Conservation (phyloP, 371 early-diverging fungal species). For the Mortierella sp. region DNA sequence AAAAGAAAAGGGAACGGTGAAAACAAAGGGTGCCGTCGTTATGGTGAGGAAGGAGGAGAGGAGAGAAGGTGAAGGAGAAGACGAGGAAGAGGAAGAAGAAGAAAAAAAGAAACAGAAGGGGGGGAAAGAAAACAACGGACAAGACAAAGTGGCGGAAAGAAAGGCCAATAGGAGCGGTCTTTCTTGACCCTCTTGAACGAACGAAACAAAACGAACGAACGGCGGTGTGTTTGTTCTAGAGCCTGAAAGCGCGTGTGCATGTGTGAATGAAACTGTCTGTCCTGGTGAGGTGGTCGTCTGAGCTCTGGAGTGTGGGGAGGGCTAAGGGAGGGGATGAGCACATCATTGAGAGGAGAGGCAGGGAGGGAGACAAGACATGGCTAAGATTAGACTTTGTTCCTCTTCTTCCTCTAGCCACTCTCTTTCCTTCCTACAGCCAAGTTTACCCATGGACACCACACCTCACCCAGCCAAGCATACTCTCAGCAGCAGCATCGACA, state of each 20-base stretch:
- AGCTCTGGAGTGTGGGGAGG: too few species aligned
- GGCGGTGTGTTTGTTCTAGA: too few species aligned
- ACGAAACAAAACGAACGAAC: too few species aligned
- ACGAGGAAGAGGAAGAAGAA: too few species aligned
- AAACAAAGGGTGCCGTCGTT: not conserved
- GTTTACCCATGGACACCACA: not conserved
- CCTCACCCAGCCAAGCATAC: not conserved
- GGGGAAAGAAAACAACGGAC: not conserved
- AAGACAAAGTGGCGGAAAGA: too few species aligned
- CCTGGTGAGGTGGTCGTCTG: too few species aligned
- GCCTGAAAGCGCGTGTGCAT: too few species aligned
- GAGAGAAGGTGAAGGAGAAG: not conserved
- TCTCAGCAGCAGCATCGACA: not conserved
- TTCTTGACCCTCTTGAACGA: too few species aligned
- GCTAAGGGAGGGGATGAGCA: too few species aligned
- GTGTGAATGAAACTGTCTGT: too few species aligned
- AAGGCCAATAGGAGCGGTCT: not conserved
- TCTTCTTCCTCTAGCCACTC: not conserved
- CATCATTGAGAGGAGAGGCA: too few species aligned
- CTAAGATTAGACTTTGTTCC: not conserved
- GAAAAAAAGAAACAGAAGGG: constrained; percentile 7
- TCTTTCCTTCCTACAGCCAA: not conserved
- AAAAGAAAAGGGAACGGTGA: not conserved
- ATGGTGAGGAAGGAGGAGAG: not conserved
- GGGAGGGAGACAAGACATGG: too few species aligned